phyloP scores from a whole-genome alignment of 306 rosid genomes.

The Ceratonia siliqua region DNA sequence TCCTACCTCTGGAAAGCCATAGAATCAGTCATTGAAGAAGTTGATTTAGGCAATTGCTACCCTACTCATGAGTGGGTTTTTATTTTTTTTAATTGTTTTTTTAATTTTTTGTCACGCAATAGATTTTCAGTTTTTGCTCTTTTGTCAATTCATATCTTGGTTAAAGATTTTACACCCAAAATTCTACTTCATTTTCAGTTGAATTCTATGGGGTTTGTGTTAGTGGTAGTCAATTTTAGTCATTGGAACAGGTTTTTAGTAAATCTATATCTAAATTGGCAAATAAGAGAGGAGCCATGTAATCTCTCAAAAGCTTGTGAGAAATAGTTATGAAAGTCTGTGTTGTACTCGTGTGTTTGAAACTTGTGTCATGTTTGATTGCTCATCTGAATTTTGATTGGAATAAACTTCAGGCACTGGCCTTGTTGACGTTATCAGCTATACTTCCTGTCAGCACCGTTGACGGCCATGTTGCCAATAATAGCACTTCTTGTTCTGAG shows the following conservation, averaged over 20 bases:
- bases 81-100: too few species aligned
- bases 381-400: background rate
- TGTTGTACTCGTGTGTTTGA: background rate
- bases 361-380: background rate
- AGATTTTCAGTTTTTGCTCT: background rate
- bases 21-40: background rate
- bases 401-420: conserved; percentile 49
- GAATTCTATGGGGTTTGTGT: background rate
- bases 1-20: background rate
- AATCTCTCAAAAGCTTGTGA: background rate
- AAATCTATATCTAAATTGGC: background rate
- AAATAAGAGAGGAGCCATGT: too few species aligned
- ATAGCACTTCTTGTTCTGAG: conserved; percentile 22
- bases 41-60: background rate
- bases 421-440: conserved; percentile 57
- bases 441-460: conserved; percentile 35
- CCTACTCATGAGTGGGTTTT: too few species aligned
- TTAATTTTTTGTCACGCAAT: too few species aligned
- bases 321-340: background rate
- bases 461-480: conserved; percentile 29
- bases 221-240: background rate
- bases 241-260: background rate
- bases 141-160: background rate
- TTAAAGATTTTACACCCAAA: background rate
- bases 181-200: background rate